Conservation (phyloP, 78 protist genomes). For the Cavenderia fasciculata region DNA sequence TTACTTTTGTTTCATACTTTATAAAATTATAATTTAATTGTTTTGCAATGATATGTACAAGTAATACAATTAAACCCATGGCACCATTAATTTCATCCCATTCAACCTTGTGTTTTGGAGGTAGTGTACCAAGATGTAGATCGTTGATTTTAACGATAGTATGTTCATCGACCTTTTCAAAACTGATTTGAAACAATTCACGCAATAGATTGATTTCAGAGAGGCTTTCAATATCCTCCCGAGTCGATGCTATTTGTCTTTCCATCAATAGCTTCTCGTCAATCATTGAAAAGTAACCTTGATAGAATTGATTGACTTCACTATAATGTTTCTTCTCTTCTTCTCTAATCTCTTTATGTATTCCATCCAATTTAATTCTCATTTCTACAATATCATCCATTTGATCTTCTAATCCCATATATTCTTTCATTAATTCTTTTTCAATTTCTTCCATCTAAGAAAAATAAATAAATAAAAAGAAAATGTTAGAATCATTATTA, state of each 20-base stretch:
- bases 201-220: constrained; percentile 7
- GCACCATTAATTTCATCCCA: constrained; percentile 75
- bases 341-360: constrained; percentile 20
- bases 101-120: constrained; percentile 27
- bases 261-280: constrained; percentile 2
- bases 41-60: constrained; percentile 45
- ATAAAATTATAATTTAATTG: constrained; percentile 43
- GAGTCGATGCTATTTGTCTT: background rate
- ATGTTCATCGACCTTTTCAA: constrained; percentile 2
- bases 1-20: background rate
- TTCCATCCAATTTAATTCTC: constrained; percentile 24
- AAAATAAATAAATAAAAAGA: background rate
- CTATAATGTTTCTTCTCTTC: constrained; percentile 64
- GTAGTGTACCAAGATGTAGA: constrained; percentile 37
- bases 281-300: constrained; percentile 18
- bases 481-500: background rate
- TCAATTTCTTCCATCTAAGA: constrained; percentile 18
- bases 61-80: constrained; percentile 40
- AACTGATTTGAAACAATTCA: constrained; percentile 18
- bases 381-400: constrained; percentile 2
- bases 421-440: constrained; percentile 41
- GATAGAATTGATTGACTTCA: constrained; percentile 41
- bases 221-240: constrained; percentile 13
- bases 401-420: constrained; percentile 1
- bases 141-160: constrained; percentile 35